These are phyloP conservation scores for Trichomonas vaginalis DNA, from an alignment of 208 protist species.

Conservation along the genomic window DNA sequence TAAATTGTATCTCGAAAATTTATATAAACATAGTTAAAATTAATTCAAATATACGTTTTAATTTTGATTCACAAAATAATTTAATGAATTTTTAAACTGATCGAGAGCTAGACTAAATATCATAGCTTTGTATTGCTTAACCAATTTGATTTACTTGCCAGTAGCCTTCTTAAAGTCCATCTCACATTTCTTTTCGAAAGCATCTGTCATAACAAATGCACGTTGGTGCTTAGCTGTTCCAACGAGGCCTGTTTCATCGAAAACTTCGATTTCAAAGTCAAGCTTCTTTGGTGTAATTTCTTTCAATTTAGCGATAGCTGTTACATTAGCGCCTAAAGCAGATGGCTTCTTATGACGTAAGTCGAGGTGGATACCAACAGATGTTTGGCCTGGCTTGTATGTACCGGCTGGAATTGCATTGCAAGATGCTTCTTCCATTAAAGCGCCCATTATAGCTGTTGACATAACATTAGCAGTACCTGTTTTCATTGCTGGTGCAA, in stretches of 20 bases:
- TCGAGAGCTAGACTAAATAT: too few relatives aligned
- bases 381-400: background rate
- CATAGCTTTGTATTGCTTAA: too few relatives aligned
- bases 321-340: background rate
- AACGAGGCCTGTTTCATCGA: background rate
- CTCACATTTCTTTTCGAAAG: background rate
- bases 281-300: background rate
- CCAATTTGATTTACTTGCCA: background rate
- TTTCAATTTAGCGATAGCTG: background rate
- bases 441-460: background rate
- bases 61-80: too few relatives aligned
- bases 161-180: background rate
- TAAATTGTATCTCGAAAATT: too few relatives aligned
- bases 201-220: background rate
- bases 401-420: background rate
- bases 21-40: too few relatives aligned
- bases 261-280: background rate
- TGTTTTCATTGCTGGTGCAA: background rate
- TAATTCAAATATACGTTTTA: too few relatives aligned
- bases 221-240: background rate
- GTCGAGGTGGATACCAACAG: background rate
- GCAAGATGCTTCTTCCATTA: slow-evolving; percentile 6
- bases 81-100: too few relatives aligned
- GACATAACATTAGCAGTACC: background rate
- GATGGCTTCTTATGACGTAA: background rate